These are phyloP conservation scores for Helicocarpus griseus DNA, from an alignment of 2,329 filamentous ascomycete species.

Conservation along the genomic window DNA sequence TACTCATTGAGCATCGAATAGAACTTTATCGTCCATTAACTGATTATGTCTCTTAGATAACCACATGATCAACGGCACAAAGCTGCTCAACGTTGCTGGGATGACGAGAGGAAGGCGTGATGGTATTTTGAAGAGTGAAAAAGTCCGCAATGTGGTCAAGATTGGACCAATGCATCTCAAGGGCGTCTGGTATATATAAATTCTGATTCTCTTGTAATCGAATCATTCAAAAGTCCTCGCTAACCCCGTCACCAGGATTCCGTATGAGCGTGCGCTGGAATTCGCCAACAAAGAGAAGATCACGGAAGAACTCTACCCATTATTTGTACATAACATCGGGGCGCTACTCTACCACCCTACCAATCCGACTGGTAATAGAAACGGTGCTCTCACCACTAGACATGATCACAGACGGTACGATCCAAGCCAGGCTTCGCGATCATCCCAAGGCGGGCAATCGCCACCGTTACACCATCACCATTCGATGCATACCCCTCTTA, in stretches of 20 bases:
- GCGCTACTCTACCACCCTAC: conserved; percentile 87
- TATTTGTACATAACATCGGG: conserved; percentile 96
- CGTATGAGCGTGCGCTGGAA: conserved; percentile 91
- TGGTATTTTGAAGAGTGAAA: conserved; percentile 95
- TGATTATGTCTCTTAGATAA: conserved; percentile 56
- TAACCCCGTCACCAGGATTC: conserved; percentile 53
- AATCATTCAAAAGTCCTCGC: neutral
- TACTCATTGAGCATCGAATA: conserved; percentile 4
- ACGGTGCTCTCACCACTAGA: conserved; percentile 67
- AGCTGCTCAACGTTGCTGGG: conserved; percentile 89
- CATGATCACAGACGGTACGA: conserved; percentile 67
- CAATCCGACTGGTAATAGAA: conserved; percentile 32
- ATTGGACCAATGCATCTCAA: conserved; percentile 99
- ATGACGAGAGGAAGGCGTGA: conserved; percentile 96
- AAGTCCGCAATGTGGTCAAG: conserved; percentile 92
- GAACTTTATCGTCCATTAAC: neutral
- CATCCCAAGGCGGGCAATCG: conserved; percentile 60
- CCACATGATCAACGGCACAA: conserved; percentile 98
- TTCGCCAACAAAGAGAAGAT: conserved; percentile 99
- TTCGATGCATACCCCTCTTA: conserved; percentile 51
- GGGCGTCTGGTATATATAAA: conserved; percentile 65
- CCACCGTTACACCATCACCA: conserved; percentile 52
- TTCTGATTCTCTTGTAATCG: conserved; percentile 23
- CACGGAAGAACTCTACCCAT: conserved; percentile 83
- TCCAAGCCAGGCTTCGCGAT: conserved; percentile 44